Evolutionary conservation across 495 filamentous ascomycete species (phyloP).

Genomic region (Aspergillus sparsus): DNA sequence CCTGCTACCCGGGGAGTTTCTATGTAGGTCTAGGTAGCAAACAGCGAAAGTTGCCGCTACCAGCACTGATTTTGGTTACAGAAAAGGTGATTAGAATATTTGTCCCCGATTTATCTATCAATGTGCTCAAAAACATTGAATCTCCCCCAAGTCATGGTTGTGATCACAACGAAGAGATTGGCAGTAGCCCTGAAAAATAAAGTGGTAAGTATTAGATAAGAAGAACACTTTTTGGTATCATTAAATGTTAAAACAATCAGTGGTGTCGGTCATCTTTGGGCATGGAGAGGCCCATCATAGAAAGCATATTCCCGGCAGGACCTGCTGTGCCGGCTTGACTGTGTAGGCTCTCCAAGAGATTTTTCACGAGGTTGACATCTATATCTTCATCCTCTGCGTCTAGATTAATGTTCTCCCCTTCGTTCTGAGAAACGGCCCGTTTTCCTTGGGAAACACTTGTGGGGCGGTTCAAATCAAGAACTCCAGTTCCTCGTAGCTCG

Average conservation of each 20-base stretch:
- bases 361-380: constrained; percentile 86
- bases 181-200: too few relatives aligned
- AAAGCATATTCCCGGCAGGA: constrained; percentile 81
- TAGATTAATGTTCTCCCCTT: constrained; percentile 26
- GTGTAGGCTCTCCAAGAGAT: constrained; percentile 89
- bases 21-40: too few relatives aligned
- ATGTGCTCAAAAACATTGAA: too few relatives aligned
- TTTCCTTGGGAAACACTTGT: constrained; percentile 19
- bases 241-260: constrained; percentile 11
- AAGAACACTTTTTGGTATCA: background rate
- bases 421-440: constrained; percentile 23
- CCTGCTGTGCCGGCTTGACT: constrained; percentile 81
- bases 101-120: too few relatives aligned
- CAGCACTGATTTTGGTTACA: too few relatives aligned
- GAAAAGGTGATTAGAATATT: too few relatives aligned
- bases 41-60: too few relatives aligned
- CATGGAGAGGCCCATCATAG: constrained; percentile 77
- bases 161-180: too few relatives aligned
- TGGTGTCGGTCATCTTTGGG: constrained; percentile 67
- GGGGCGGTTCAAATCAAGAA: constrained; percentile 61
- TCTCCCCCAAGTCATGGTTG: too few relatives aligned
- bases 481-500: constrained; percentile 77
- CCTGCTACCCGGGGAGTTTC: too few relatives aligned
- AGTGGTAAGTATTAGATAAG: too few relatives aligned
- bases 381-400: constrained; percentile 61